These are phyloP conservation scores for Chaetoscypha palmicola DNA, from an alignment of 2,329 filamentous ascomycete species.

Conservation along the genomic window DNA sequence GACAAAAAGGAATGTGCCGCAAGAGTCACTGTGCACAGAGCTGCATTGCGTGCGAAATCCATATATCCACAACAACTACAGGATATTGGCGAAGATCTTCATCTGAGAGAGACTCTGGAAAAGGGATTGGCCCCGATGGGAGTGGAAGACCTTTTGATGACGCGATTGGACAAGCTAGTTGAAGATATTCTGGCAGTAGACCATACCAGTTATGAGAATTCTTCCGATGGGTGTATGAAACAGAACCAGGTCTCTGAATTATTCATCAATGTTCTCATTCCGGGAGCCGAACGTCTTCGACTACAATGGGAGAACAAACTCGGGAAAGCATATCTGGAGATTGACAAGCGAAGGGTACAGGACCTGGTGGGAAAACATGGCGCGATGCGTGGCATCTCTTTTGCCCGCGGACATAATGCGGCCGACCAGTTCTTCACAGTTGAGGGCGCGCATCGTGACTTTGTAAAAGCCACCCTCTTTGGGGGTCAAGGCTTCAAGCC, in stretches of 20 bases:
- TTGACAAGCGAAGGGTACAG: constrained; percentile 17
- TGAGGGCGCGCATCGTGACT: constrained; percentile 1
- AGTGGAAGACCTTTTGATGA: not conserved
- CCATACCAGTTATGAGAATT: not conserved
- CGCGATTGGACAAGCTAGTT: constrained; percentile 7
- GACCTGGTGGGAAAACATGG: constrained; percentile 13
- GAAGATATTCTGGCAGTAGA: constrained; percentile 1
- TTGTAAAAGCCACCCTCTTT: constrained; percentile 32
- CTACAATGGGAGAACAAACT: constrained; percentile 19
- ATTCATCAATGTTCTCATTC: constrained; percentile 1
- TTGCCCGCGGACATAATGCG: constrained; percentile 3
- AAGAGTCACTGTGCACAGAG: not conserved
- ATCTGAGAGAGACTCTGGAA: not conserved
- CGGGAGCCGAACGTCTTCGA: not conserved
- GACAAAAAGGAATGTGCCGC: not conserved
- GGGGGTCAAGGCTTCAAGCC: constrained; percentile 38
- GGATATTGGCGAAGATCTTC: not conserved
- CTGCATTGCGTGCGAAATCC: not conserved
- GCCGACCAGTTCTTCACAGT: constrained; percentile 13
- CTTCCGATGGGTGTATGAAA: not conserved
- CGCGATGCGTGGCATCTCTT: constrained; percentile 11
- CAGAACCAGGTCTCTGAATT: not conserved
- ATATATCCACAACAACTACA: not conserved
- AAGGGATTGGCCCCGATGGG: not conserved
- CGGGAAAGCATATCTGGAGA: constrained; percentile 13